Base-by-base conservation (phyloP, 345 rosid species). In the Arabis alpina region DNA sequence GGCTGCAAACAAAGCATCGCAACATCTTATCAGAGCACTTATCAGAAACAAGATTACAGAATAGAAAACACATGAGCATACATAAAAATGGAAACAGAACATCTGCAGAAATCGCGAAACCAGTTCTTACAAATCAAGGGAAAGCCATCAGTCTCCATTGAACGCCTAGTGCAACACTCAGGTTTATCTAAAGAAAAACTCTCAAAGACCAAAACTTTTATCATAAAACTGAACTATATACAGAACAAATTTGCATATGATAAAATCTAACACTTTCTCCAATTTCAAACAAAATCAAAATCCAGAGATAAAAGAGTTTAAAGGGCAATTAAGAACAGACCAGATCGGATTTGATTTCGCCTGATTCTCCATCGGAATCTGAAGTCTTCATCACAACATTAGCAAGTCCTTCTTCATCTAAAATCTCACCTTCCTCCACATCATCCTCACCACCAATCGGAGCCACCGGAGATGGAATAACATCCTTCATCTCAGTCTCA, bases 361-460 rank as follows among this genome's bases (percentile, higher is more conserved):
- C 80, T 3, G 69, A 71, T 61, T 77, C 80, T 40, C 74, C 77
- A 1, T 66, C 79, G 41, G 77, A 73, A 36, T 73, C 80, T 56
- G 30, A 9, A 6, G 66, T 14, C 64, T 58, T 71, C 43, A 14
- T 40, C 57, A 16, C 49, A 48, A 54, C 41, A 54, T 64, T 54
- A 13, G 25, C 79, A 15, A 68, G 0, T 15, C 58, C 77, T 3
- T 73, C 87, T 61, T 95, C 99, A 2, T 92, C 98, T 10, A 90
- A 85, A 82, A 95, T 95, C 84, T 95, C 99, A 32, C 99, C 99
- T 70, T 95, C 99, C 84, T 95, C 99, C 55, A 95, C 80, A 44
- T 92, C 98, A 54, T 92, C 90, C 68, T 81, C 91, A 63, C 68
- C 49, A 6, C 74, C 60, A 51, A 71, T 59, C 52, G 73, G 39